Conservation (phyloP, 2,329 filamentous ascomycete species). For the Aplosporella prunicola region DNA sequence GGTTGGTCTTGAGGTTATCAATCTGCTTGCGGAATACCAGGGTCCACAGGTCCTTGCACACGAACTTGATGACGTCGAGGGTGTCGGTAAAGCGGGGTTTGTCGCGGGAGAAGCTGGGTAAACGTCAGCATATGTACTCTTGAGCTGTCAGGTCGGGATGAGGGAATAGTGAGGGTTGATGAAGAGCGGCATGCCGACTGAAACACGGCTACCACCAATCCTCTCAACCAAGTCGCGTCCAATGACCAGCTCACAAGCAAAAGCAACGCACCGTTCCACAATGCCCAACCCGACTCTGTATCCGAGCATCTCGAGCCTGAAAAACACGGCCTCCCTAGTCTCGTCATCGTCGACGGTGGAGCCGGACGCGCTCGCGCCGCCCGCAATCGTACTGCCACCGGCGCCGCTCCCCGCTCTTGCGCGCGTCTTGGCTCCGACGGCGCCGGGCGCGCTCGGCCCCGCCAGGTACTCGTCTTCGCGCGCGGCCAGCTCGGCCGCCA, state of each 20-base stretch:
- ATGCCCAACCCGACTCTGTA: slow-evolving; percentile 89
- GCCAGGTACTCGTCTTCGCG: slow-evolving; percentile 33
- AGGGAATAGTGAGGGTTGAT: too few species aligned
- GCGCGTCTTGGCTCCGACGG: slow-evolving; percentile 11
- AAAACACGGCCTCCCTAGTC: slow-evolving; percentile 75
- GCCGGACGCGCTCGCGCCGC: slow-evolving; percentile 11
- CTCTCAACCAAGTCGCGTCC: background rate
- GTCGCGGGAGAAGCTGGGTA: slow-evolving; percentile 67
- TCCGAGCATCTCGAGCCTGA: slow-evolving; percentile 70
- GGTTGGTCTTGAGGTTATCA: slow-evolving; percentile 97
- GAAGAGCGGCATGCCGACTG: too few species aligned
- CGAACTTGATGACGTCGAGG: slow-evolving; percentile 92
- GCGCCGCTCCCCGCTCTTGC: slow-evolving; percentile 2
- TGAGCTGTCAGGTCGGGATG: background rate
- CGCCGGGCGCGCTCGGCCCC: slow-evolving; percentile 12
- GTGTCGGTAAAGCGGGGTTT: slow-evolving; percentile 83
- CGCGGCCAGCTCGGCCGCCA: slow-evolving; percentile 62
- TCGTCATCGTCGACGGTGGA: slow-evolving; percentile 61
- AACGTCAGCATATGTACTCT: background rate
- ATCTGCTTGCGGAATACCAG: slow-evolving; percentile 94
- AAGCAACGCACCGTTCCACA: slow-evolving; percentile 63
- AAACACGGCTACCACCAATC: too few species aligned
- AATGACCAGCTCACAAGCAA: background rate
- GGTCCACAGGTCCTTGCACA: slow-evolving; percentile 97
- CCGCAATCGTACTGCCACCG: slow-evolving; percentile 12